phyloP scores from a whole-genome alignment of 192 early-diverging fungal genomes.

The Coemansia sp. region DNA sequence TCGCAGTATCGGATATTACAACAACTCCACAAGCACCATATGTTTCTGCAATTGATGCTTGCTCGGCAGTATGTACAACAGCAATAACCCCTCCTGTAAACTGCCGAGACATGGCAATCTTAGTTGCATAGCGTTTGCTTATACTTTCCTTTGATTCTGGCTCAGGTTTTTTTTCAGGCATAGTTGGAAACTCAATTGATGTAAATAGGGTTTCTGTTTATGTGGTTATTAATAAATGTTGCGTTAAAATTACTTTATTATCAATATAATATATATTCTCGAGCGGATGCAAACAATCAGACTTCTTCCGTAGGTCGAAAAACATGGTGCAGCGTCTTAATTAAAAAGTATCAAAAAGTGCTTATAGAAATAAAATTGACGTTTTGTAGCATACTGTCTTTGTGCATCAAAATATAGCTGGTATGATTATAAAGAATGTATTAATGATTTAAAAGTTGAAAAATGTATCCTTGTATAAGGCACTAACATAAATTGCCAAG shows the following conservation, averaged over 20 bases:
- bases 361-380: not conserved
- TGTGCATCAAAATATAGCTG: not conserved
- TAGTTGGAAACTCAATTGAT: not conserved
- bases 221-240: not conserved
- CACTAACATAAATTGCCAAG: not conserved
- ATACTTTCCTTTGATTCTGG: not conserved
- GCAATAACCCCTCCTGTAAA: conserved; percentile 6
- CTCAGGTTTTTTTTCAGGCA: not conserved
- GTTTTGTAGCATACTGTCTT: not conserved
- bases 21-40: conserved; percentile 3
- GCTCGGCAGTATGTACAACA: not conserved
- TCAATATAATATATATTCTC: not conserved
- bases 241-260: not conserved
- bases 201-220: not conserved
- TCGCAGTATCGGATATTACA: not conserved
- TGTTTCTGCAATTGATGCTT: conserved; percentile 3
- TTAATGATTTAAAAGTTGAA: not conserved
- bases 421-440: not conserved
- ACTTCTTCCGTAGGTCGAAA: not conserved
- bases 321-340: not conserved
- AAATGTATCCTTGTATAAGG: not conserved
- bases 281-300: not conserved
- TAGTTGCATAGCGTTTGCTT: not conserved
- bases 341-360: not conserved
- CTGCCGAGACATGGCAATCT: conserved; percentile 1